Base-by-base conservation (phyloP, 441 rosid species). In the Kokia cookei region DNA sequence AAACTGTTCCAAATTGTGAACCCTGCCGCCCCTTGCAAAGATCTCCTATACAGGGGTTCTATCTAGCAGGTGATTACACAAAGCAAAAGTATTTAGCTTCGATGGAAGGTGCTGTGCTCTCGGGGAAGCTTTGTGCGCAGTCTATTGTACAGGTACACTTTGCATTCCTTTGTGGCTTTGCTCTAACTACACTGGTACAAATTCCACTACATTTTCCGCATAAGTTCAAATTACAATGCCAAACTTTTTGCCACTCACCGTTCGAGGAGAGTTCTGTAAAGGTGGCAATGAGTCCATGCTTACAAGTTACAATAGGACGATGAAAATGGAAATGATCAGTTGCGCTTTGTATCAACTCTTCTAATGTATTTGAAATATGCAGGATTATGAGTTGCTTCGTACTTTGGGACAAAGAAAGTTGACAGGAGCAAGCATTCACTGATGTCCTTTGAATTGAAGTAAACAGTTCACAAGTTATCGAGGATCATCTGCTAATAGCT, bases 71-170 rank as follows among this genome's bases (percentile, higher is more conserved):
- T 58, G 98, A 95, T 68, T 93, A 93, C 84, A 95, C 99, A 40
- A 93, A 93, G 81, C 98, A 93, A 77, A 95, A 95, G 85, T 95
- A 93, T 83, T 77, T 95, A 84, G 97, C 99, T 77, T 95, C 97
- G 17, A 95, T 95, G 98, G 98, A 95, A 85, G 99, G 98, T 4
- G 99, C 96, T n/a, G 90, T 95, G 67, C 93, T 95, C 47, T 95
- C 97, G 0, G 98, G 98, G 62, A 95, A 95, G 89, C 77, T 91
- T 78, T 90, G 98, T 82, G 91, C 95, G 15, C 91, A 90, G 82
- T 86, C 93, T 66, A 90, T 95, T 71, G 80, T 87, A 42, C 90
- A 95, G 98, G 98, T 91, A 83, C 66, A 40, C 51, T 65, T 68
- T 45, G 32, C 59, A 0, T 45, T 71, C 65, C 43, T 10, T 40